phyloP scores from a whole-genome alignment of 2,329 filamentous ascomycete species.

The Aureobasidium sp. region DNA sequence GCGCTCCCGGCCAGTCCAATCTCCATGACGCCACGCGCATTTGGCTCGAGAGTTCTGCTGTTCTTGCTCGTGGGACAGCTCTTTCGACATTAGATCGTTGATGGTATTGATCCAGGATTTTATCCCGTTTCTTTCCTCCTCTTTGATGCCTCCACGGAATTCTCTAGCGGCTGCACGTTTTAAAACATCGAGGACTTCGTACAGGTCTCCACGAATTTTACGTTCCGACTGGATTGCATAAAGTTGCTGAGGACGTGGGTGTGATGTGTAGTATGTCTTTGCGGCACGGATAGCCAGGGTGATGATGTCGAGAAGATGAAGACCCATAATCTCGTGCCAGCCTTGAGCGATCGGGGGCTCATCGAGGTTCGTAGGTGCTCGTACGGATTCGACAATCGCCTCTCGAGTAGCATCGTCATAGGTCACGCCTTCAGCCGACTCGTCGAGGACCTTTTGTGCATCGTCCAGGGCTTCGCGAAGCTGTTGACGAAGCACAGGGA shows the following conservation, averaged over 20 bases:
- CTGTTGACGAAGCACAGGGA: constrained; percentile 67
- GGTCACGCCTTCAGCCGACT: constrained; percentile 26
- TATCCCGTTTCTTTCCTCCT: constrained; percentile 71
- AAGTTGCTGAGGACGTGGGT: constrained; percentile 77
- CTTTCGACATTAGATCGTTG: constrained; percentile 65
- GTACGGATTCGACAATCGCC: constrained; percentile 6
- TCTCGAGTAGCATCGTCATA: constrained; percentile 7
- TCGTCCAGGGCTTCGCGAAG: constrained; percentile 62
- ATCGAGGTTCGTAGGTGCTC: constrained; percentile 29
- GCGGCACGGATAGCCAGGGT: constrained; percentile 93
- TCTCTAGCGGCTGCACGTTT: constrained; percentile 85
- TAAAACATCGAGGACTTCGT: constrained; percentile 80
- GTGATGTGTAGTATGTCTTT: constrained; percentile 92
- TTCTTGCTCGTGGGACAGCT: constrained; percentile 72
- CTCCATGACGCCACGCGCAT: constrained; percentile 74
- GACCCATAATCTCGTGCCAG: constrained; percentile 82
- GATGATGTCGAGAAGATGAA: constrained; percentile 86
- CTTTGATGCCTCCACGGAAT: constrained; percentile 74
- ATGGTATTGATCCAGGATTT: constrained; percentile 73
- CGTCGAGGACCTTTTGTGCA: constrained; percentile 60
- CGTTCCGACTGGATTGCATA: constrained; percentile 84
- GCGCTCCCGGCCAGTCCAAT: constrained; percentile 66
- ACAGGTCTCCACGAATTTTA: constrained; percentile 73
- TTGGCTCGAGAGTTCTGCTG: constrained; percentile 29
- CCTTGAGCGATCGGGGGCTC: constrained; percentile 43